These are phyloP conservation scores for Chernovozyma aurita DNA, from an alignment of 1,139 yeast genomes.

Conservation along the genomic window DNA sequence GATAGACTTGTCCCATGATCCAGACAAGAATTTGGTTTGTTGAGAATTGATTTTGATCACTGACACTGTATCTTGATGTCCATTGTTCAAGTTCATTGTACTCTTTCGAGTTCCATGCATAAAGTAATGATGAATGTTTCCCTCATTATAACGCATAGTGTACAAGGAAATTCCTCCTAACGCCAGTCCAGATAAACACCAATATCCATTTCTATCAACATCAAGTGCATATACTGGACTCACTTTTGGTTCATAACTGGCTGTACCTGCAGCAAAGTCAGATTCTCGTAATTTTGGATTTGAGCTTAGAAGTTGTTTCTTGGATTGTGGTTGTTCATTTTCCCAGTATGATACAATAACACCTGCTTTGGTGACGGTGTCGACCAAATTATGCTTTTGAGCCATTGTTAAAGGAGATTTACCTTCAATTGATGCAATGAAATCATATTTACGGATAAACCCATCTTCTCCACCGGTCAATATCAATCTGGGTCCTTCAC, in stretches of 20 bases:
- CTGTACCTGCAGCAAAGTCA: constrained; percentile 39
- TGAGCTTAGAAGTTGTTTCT: constrained; percentile 31
- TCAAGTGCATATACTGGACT: constrained; percentile 89
- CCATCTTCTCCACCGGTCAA: constrained; percentile 98
- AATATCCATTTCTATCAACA: constrained; percentile 75
- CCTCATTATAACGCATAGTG: constrained; percentile 80
- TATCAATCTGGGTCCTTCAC: constrained; percentile 82
- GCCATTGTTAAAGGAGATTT: constrained; percentile 85
- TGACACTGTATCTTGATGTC: constrained; percentile 75
- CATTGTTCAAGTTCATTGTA: constrained; percentile 13
- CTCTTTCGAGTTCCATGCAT: constrained; percentile 27
- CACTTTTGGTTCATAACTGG: constrained; percentile 56
- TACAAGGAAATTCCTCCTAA: constrained; percentile 87
- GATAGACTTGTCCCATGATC: constrained; percentile 83
- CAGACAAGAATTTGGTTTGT: constrained; percentile 66
- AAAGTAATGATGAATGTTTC: constrained; percentile 74
- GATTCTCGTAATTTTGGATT: constrained; percentile 43
- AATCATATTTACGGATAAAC: constrained; percentile 82
- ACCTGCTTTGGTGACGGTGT: constrained; percentile 81
- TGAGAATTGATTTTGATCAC: constrained; percentile 58
- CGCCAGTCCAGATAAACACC: constrained; percentile 80
- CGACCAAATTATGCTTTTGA: constrained; percentile 85
- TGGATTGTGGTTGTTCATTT: constrained; percentile 77
- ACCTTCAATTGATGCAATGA: constrained; percentile 84
- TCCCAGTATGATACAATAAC: constrained; percentile 88